These are phyloP conservation scores for Schizopora paradoxa DNA, from an alignment of 1,284 basidiomycete species.

Conservation along the genomic window DNA sequence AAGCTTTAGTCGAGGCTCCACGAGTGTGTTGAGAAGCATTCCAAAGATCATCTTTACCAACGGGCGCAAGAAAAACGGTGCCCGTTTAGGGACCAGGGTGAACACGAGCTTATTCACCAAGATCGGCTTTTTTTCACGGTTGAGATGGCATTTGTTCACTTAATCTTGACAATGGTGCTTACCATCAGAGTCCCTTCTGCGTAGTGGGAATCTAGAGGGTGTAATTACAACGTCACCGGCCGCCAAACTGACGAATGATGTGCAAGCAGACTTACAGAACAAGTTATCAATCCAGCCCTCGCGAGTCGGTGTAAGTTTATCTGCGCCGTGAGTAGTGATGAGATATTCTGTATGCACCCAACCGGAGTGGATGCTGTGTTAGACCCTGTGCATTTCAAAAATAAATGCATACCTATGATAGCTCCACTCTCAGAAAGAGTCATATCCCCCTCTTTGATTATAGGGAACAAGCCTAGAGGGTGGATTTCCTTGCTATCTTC, in stretches of 20 bases:
- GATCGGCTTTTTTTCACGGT: slow-evolving; percentile 35
- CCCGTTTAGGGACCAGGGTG: slow-evolving; percentile 27
- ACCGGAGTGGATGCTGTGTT: neutral
- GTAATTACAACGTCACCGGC: neutral
- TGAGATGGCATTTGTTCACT: too few species aligned
- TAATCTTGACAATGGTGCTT: too few species aligned
- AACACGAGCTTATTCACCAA: slow-evolving; percentile 33
- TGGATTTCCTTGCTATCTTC: slow-evolving; percentile 36
- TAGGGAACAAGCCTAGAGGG: slow-evolving; percentile 42
- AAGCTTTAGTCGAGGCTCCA: slow-evolving; percentile 30
- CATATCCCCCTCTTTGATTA: slow-evolving; percentile 41
- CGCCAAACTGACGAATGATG: neutral
- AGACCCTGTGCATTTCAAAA: neutral
- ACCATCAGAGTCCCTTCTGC: slow-evolving; percentile 35
- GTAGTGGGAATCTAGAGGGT: slow-evolving; percentile 33
- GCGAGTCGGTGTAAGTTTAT: slow-evolving; percentile 32
- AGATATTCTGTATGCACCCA: slow-evolving; percentile 33
- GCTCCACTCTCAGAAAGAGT: slow-evolving; percentile 45
- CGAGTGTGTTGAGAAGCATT: slow-evolving; percentile 24
- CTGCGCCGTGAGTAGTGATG: slow-evolving; percentile 39
- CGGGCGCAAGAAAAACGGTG: slow-evolving; percentile 34
- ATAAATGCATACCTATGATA: slow-evolving; percentile 36
- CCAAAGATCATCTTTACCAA: slow-evolving; percentile 29
- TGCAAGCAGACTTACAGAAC: slow-evolving; percentile 32
- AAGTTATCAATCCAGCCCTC: slow-evolving; percentile 35